These are phyloP conservation scores for Aspergillus floridensis DNA, from an alignment of 2,329 filamentous ascomycete species.

Conservation along the genomic window DNA sequence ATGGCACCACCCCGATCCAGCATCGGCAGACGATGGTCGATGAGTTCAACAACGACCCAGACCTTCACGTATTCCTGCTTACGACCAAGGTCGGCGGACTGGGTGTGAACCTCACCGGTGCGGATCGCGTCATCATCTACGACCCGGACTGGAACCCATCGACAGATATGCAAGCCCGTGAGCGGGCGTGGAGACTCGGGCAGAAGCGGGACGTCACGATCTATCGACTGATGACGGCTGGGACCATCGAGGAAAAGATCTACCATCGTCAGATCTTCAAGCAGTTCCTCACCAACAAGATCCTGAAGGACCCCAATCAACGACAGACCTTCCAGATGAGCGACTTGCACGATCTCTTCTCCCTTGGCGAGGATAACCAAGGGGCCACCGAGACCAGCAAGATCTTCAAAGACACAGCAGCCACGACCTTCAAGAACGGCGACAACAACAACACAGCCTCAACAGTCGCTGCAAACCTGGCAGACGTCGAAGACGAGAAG, in stretches of 20 bases:
- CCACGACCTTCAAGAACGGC: conserved; percentile 62
- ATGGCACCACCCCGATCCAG: conserved; percentile 85
- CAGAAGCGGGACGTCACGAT: conserved; percentile 95
- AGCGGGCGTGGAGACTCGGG: conserved; percentile 91
- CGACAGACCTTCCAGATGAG: conserved; percentile 85
- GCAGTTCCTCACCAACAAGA: conserved; percentile 95
- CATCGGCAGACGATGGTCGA: conserved; percentile 87
- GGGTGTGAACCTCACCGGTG: conserved; percentile 90
- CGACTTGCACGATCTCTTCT: conserved; percentile 90
- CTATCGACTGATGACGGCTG: conserved; percentile 95
- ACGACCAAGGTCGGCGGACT: conserved; percentile 95
- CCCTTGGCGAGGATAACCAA: conserved; percentile 65
- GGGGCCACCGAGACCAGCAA: conserved; percentile 78
- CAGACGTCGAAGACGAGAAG: conserved; percentile 31
- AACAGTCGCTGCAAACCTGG: background rate
- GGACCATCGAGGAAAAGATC: conserved; percentile 98
- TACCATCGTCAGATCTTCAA: conserved; percentile 99
- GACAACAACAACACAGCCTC: background rate
- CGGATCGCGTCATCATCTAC: conserved; percentile 94
- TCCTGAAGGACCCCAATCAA: conserved; percentile 90
- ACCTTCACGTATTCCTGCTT: conserved; percentile 83
- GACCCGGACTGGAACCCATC: conserved; percentile 99
- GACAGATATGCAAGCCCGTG: conserved; percentile 90
- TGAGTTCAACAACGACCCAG: conserved; percentile 78
- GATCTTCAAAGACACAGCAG: conserved; percentile 83